These are phyloP conservation scores for Skeletonema tropicum DNA, from an alignment of 108 stramenopile genomes.

Conservation along the genomic window DNA sequence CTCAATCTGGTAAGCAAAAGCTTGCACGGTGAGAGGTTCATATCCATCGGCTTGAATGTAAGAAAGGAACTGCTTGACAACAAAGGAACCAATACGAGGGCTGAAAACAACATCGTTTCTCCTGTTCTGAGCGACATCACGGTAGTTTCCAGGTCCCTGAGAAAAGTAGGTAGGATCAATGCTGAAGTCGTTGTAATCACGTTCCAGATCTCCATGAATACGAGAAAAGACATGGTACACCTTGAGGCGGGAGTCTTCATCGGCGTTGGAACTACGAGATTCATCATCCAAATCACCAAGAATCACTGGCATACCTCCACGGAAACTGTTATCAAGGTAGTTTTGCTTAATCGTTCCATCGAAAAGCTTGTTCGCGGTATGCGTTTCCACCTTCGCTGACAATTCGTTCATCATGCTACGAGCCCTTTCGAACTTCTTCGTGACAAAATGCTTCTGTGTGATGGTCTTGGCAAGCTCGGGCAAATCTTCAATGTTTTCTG, in stretches of 20 bases:
- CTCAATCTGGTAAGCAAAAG: constrained; percentile 72
- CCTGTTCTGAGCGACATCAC: constrained; percentile 97
- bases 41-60: constrained; percentile 97
- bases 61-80: constrained; percentile 88
- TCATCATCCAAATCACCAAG: constrained; percentile 83
- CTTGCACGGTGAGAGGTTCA: constrained; percentile 95
- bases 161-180: constrained; percentile 92
- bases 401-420: constrained; percentile 77
- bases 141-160: constrained; percentile 96
- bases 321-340: constrained; percentile 95
- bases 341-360: constrained; percentile 92
- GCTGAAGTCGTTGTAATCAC: constrained; percentile 96
- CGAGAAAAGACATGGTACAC: constrained; percentile 93
- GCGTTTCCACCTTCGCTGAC: constrained; percentile 87
- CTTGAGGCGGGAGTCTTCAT: constrained; percentile 84
- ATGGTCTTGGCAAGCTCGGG: constrained; percentile 71
- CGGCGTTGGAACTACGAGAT: constrained; percentile 63
- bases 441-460: constrained; percentile 67
- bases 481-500: constrained; percentile 68
- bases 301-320: constrained; percentile 92
- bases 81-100: constrained; percentile 87
- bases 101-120: constrained; percentile 91
- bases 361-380: constrained; percentile 86
- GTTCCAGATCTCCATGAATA: constrained; percentile 97
- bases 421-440: constrained; percentile 75